Percentiles rank a stretch among this genome's conserved stretches.
These are phyloP conservation scores for Entonaema liquescens DNA, from an alignment of 495 filamentous ascomycete species.

Conservation along the genomic window DNA sequence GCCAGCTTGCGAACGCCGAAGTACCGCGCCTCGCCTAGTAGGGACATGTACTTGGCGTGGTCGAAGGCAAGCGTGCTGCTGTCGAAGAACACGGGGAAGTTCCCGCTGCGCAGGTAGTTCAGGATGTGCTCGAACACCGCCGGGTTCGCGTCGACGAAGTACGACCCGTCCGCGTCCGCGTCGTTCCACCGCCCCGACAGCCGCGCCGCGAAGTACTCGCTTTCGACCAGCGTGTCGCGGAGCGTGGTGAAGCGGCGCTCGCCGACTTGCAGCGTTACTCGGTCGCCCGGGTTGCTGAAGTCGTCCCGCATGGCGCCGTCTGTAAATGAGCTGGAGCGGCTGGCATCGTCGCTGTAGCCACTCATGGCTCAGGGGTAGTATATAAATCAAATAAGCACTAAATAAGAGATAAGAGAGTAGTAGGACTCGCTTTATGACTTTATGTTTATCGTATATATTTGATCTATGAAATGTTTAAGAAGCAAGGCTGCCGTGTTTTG, in stretches of 20 bases:
- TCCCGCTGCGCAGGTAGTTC: conserved; percentile 48
- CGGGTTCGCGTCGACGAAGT: conserved; percentile 56
- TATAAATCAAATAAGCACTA: background rate
- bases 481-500: background rate
- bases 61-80: conserved; percentile 45
- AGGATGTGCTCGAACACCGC: conserved; percentile 53
- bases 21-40: conserved; percentile 49
- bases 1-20: conserved; percentile 42
- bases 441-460: background rate
- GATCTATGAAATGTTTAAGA: background rate
- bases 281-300: background rate
- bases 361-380: background rate
- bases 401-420: no score
- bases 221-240: conserved; percentile 22
- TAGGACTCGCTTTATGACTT: no score
- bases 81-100: conserved; percentile 53
- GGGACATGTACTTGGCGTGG: conserved; percentile 42
- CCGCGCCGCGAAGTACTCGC: conserved; percentile 28
- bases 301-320: background rate
- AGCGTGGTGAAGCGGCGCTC: conserved; percentile 29
- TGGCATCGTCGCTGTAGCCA: background rate
- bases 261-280: conserved; percentile 23
- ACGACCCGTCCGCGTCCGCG: conserved; percentile 43
- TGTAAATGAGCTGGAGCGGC: background rate
- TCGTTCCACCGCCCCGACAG: conserved; percentile 28